These are phyloP conservation scores for Eimeria acervulina DNA, from an alignment of 169 alveolate species.

Conservation along the genomic window DNA sequence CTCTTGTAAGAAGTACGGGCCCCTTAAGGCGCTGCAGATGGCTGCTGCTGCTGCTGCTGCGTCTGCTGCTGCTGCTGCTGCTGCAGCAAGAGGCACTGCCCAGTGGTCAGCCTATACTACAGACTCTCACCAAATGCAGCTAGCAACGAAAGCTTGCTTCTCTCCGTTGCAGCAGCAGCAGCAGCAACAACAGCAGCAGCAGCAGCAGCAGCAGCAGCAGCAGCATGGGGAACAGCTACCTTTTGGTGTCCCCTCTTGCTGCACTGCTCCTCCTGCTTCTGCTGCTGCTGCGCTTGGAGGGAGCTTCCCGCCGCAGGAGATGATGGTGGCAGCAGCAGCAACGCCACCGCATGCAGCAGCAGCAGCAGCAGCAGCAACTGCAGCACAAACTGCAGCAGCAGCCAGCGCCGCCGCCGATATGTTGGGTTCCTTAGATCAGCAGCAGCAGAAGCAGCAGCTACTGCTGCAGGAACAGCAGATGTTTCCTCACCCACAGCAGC, in stretches of 20 bases:
- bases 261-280: background rate
- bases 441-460: slow-evolving; percentile 5
- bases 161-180: slow-evolving; percentile 29
- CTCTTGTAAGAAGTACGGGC: slow-evolving; percentile 67
- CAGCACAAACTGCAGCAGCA: background rate
- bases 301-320: background rate
- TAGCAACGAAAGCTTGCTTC: background rate
- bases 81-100: slow-evolving; percentile 4
- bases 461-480: slow-evolving; percentile 7
- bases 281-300: background rate
- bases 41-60: slow-evolving; percentile 26
- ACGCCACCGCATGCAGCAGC: background rate
- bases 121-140: background rate
- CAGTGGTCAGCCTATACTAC: background rate
- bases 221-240: background rate
- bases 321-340: slow-evolving; percentile 21
- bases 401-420: background rate
- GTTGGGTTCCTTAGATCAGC: background rate
- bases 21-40: slow-evolving; percentile 7
- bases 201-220: slow-evolving; percentile 23
- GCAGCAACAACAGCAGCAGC: too few species aligned
- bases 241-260: background rate
- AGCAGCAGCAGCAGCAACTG: too few species aligned
- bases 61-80: slow-evolving; percentile 12
- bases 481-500: background rate